phyloP scores from a whole-genome alignment of 2,329 filamentous ascomycete species.

The Aspergillus nomiae region DNA sequence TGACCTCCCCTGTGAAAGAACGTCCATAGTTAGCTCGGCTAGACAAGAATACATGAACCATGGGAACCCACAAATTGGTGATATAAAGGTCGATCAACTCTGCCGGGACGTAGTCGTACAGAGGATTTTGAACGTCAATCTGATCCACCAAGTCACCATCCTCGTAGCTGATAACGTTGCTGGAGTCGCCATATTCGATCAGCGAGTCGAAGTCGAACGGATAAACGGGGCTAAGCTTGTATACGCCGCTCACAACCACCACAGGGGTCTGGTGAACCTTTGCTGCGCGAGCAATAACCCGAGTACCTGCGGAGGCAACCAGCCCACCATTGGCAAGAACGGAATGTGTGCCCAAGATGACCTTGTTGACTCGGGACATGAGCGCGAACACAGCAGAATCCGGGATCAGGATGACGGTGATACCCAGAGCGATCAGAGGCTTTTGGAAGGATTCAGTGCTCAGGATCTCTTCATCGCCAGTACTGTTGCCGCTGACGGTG shows the following conservation, averaged over 20 bases:
- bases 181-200: slow-evolving; percentile 83
- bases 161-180: slow-evolving; percentile 73
- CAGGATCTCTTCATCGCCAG: slow-evolving; percentile 51
- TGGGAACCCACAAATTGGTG: slow-evolving; percentile 70
- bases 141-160: slow-evolving; percentile 78
- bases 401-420: slow-evolving; percentile 79
- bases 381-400: slow-evolving; percentile 87
- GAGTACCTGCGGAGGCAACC: slow-evolving; percentile 80
- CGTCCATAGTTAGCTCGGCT: slow-evolving; percentile 18
- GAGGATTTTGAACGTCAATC: slow-evolving; percentile 74
- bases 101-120: slow-evolving; percentile 80
- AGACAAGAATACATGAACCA: not conserved
- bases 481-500: slow-evolving; percentile 58
- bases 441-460: slow-evolving; percentile 66
- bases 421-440: slow-evolving; percentile 73
- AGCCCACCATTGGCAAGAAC: slow-evolving; percentile 88
- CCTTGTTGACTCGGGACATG: slow-evolving; percentile 94
- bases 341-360: slow-evolving; percentile 83
- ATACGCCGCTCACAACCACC: slow-evolving; percentile 85
- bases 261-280: slow-evolving; percentile 81
- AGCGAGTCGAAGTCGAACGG: slow-evolving; percentile 79
- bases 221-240: slow-evolving; percentile 89
- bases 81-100: slow-evolving; percentile 66
- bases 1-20: slow-evolving; percentile 55
- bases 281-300: slow-evolving; percentile 80